Conservation (phyloP, 169 alveolate species). For the Eimeria zaria region DNA sequence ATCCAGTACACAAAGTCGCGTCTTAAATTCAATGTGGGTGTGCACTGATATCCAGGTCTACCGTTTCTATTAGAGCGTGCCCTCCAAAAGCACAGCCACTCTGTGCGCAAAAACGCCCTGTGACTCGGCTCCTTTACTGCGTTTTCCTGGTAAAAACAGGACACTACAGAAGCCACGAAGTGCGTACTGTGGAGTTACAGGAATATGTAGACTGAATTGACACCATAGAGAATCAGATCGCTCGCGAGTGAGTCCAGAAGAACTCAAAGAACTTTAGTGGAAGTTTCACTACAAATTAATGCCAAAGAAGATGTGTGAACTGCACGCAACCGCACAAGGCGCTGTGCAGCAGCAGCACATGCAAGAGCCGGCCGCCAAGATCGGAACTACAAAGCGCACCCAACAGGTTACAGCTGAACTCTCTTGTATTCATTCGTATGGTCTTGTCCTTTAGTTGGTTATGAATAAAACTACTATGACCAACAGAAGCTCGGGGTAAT, state of each 20-base stretch:
- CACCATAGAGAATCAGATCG: background rate
- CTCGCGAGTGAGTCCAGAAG: constrained; percentile 27
- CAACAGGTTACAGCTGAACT: background rate
- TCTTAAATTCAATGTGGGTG: background rate
- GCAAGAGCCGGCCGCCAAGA: constrained; percentile 71
- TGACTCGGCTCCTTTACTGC: background rate
- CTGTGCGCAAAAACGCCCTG: background rate
- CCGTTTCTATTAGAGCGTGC: background rate
- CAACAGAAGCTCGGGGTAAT: constrained; percentile 7
- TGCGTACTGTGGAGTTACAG: constrained; percentile 12
- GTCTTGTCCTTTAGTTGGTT: background rate
- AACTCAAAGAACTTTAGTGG: background rate
- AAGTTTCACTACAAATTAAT: constrained; percentile 15
- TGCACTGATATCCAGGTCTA: background rate
- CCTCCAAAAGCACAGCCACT: background rate
- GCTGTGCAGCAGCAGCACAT: constrained; percentile 68
- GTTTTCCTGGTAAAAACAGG: background rate
- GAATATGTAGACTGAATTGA: constrained; percentile 4
- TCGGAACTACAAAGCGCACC: background rate
- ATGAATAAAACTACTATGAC: constrained; percentile 4
- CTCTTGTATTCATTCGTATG: background rate
- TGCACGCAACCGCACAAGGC: constrained; percentile 6
- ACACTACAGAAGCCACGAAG: constrained; percentile 62
- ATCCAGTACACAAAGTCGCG: background rate
- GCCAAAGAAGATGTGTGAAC: constrained; percentile 7